phyloP scores from a whole-genome alignment of 1,139 yeast species.

The Nematodospora anomalae region DNA sequence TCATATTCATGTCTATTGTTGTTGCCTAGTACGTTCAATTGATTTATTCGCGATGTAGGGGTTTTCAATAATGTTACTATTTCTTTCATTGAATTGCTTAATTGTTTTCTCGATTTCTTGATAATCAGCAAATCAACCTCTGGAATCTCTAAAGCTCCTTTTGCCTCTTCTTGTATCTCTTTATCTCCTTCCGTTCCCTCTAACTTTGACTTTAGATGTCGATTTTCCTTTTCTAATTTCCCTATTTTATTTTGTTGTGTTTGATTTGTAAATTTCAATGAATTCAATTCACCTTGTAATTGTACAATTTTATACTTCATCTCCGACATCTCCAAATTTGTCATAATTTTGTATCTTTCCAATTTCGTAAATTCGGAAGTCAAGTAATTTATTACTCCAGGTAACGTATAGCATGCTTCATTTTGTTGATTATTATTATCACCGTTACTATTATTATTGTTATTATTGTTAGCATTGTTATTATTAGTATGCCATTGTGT shows the following conservation, averaged over 20 bases:
- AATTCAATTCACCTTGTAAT: constrained; percentile 54
- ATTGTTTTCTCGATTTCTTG: constrained; percentile 39
- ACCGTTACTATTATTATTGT: constrained; percentile 7
- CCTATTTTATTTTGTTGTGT: constrained; percentile 35
- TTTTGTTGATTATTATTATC: constrained; percentile 14
- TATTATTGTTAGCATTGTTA: constrained; percentile 16
- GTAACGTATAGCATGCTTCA: constrained; percentile 47
- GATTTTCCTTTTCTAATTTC: constrained; percentile 28
- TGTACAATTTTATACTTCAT: constrained; percentile 56
- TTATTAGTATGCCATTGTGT: constrained; percentile 15
- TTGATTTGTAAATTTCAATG: constrained; percentile 38
- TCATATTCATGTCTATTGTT: constrained; percentile 19
- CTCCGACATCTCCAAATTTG: constrained; percentile 56
- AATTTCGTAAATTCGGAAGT: constrained; percentile 61
- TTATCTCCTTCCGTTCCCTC: constrained; percentile 4
- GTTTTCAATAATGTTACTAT: constrained; percentile 41
- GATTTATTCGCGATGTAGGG: constrained; percentile 26
- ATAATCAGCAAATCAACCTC: constrained; percentile 42
- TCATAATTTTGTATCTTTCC: constrained; percentile 56
- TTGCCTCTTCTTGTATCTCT: constrained; percentile 1
- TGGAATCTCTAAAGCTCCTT: constrained; percentile 22
- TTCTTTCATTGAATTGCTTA: constrained; percentile 44
- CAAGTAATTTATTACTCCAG: constrained; percentile 64
- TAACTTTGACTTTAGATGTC: constrained; percentile 12
- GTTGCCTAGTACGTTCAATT: constrained; percentile 23